Evolutionary conservation across 1,139 yeast species (phyloP).

Genomic region (Suhomyces choctaworum): DNA sequence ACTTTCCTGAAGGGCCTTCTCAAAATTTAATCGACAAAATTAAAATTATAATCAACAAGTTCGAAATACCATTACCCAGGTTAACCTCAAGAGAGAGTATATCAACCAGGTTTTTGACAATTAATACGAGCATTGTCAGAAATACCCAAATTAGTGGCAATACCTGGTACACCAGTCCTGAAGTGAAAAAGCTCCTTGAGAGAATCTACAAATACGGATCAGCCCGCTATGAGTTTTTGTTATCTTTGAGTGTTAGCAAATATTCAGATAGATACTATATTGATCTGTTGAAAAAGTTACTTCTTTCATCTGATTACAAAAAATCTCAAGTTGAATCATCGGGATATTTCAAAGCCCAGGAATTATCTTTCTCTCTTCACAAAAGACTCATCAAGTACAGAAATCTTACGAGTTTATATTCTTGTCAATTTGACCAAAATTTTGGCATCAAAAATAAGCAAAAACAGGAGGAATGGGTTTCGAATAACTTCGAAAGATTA

Average conservation of each 20-base stretch:
- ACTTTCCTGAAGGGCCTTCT: slow-evolving; percentile 1
- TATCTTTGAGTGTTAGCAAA: slow-evolving; percentile 6
- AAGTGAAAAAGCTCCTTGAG: slow-evolving; percentile 4
- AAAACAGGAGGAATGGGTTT: slow-evolving; percentile 15
- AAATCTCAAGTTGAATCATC: slow-evolving; percentile 20
- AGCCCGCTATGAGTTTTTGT: slow-evolving; percentile 8
- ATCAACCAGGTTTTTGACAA: slow-evolving; percentile 6
- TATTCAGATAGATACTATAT: slow-evolving; percentile 7
- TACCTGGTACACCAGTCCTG: slow-evolving; percentile 5
- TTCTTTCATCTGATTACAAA: slow-evolving; percentile 18
- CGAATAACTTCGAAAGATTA: slow-evolving; percentile 13
- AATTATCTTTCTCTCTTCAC: slow-evolving; percentile 1
- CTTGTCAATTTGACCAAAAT: slow-evolving; percentile 25
- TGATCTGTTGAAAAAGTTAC: slow-evolving; percentile 3
- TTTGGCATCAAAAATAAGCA: slow-evolving; percentile 16
- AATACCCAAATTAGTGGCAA: not conserved
- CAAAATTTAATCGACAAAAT: slow-evolving; percentile 1
- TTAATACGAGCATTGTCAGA: slow-evolving; percentile 9
- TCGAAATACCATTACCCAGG: slow-evolving; percentile 8
- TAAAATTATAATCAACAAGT: slow-evolving; percentile 2
- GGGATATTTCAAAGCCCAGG: slow-evolving; percentile 15
- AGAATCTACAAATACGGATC: slow-evolving; percentile 10
- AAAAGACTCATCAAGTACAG: slow-evolving; percentile 13
- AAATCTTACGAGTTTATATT: slow-evolving; percentile 13
- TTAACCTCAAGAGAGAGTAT: not conserved